Evolutionary conservation across 805 yeast species (phyloP).

Genomic region (Teunomyces cretensis): DNA sequence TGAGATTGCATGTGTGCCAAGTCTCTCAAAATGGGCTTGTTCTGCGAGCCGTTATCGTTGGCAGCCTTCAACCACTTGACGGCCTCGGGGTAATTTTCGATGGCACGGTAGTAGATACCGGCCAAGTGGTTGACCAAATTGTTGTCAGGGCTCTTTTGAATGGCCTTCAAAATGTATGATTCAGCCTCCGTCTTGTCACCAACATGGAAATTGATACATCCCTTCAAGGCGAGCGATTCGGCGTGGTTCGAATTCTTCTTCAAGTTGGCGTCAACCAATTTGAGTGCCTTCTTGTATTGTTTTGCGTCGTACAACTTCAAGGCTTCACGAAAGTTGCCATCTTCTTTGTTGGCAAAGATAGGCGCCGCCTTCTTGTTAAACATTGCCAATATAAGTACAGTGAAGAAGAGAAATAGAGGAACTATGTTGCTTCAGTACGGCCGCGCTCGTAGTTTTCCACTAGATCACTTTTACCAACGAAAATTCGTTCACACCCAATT

Average conservation of each 20-base stretch:
- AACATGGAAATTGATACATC: constrained; percentile 48
- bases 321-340: constrained; percentile 75
- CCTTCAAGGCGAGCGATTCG: constrained; percentile 83
- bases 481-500: not conserved
- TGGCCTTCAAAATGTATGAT: constrained; percentile 57
- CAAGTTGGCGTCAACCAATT: constrained; percentile 68
- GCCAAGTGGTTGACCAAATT: constrained; percentile 80
- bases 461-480: not conserved
- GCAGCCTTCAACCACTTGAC: constrained; percentile 76
- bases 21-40: constrained; percentile 79
- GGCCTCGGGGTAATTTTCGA: constrained; percentile 71
- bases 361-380: constrained; percentile 21
- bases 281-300: constrained; percentile 84
- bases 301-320: constrained; percentile 78
- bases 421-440: not conserved
- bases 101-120: constrained; percentile 76
- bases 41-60: constrained; percentile 72
- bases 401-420: not conserved
- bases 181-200: constrained; percentile 66
- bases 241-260: constrained; percentile 76
- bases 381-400: not conserved
- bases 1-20: constrained; percentile 79
- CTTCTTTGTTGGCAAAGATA: constrained; percentile 58
- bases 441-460: not conserved
- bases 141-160: constrained; percentile 56